Evolutionary conservation across 2,329 filamentous ascomycete genomes (phyloP), one percentile per base, ranked within the genome.

Genomic region (Sarocladium strictum): DNA sequence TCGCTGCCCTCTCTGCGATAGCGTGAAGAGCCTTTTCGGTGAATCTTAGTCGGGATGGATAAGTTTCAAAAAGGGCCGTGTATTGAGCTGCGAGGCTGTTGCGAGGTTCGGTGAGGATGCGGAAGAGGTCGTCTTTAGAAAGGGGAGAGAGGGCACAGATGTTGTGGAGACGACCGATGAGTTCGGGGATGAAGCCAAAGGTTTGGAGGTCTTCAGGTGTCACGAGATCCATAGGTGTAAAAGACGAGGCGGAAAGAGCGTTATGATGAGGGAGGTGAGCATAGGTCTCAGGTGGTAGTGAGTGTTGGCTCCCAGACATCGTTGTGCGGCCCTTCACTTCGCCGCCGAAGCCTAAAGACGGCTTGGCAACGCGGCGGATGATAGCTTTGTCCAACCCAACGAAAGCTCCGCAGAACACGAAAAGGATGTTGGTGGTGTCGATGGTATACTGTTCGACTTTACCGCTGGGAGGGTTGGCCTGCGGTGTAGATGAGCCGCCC

Each of bases 371-470:
- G n/a, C 94, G 85, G 56, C 91, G 87, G 57, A 96, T 77, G 50
- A 99, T 83, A 32, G 87, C 81, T 67, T 95, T 96, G 64, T 97
- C 90, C 1, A 97, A 77, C 2, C 92, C 93, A 33, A 95, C 89
- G 66, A 99, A 99, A 17, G 94, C 94, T 17, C 94, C 94, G 12
- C 92, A 95, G 68, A 94, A 96, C 40, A 99, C 91, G 72, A 99
- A 99, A 26, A 99, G 80, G 57, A 99, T 97, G 63, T 97, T 97
- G 60, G 91, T 92, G 0, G 94, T 99, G 63, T 94, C 88, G 56
- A 97, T 86, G 55, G 89, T 85, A 65, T 81, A 86, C 63, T 85
- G 83, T 53, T 84, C 81, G 9, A 79, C 74, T 61, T 81, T 83
- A 29, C 74, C 74, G 1, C 73, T 63, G 0, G 77, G 73, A 0